Conservation (phyloP, 805 yeast genomes). For the Allodekkera sacchari region DNA sequence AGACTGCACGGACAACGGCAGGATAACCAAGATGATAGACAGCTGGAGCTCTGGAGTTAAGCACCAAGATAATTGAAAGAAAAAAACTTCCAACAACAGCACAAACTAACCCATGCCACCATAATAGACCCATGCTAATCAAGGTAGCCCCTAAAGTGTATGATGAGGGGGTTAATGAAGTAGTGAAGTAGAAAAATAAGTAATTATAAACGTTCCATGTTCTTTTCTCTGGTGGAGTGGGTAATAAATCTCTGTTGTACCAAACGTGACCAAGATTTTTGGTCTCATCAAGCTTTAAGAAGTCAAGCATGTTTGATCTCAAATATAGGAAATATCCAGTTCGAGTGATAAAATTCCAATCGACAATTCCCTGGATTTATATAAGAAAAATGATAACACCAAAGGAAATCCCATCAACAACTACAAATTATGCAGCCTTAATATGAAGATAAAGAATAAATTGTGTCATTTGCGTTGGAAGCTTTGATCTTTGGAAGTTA, state of each 20-base stretch:
- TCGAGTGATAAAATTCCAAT: no score
- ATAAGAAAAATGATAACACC: no score
- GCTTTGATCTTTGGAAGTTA: no score
- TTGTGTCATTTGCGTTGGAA: no score
- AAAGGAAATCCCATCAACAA: no score
- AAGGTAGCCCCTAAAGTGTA: slow-evolving; percentile 16
- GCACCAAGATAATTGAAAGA: slow-evolving; percentile 7
- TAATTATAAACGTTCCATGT: slow-evolving; percentile 21
- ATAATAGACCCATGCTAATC: slow-evolving; percentile 13
- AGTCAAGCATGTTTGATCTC: no score
- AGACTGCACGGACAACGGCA: slow-evolving; percentile 25
- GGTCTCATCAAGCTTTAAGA: no score
- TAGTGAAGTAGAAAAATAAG: no score
- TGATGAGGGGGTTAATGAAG: slow-evolving; percentile 13
- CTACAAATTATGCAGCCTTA: no score
- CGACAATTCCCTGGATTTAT: no score
- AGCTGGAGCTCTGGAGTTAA: slow-evolving; percentile 9
- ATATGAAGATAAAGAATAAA: no score
- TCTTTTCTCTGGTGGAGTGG: slow-evolving; percentile 22
- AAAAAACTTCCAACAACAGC: slow-evolving; percentile 12
- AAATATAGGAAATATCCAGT: no score
- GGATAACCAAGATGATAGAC: slow-evolving; percentile 28
- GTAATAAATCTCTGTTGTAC: slow-evolving; percentile 26
- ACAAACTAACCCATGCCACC: slow-evolving; percentile 14
- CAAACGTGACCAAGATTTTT: slow-evolving; percentile 3